phyloP scores from a whole-genome alignment of 2,329 filamentous ascomycete genomes.

The Talaromyces sp. region DNA sequence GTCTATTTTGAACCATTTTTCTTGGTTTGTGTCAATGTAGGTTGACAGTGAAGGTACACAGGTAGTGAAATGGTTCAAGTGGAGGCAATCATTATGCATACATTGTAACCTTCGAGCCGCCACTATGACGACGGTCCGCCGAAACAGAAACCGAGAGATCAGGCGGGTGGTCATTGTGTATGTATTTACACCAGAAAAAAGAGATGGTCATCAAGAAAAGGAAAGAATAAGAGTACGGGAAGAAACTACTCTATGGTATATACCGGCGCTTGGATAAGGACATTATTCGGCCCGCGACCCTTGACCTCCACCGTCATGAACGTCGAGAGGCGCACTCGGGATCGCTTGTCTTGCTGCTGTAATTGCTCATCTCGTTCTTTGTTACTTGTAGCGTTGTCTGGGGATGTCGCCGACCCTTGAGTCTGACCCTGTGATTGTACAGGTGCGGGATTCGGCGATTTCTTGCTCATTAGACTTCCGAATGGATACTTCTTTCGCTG shows the following conservation, averaged over 20 bases:
- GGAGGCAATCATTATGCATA: too few species aligned
- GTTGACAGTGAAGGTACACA: too few species aligned
- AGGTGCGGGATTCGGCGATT: slow-evolving; percentile 19
- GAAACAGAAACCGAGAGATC: background rate
- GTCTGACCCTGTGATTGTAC: background rate
- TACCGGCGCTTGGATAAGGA: slow-evolving; percentile 72
- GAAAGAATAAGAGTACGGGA: background rate
- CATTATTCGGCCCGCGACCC: slow-evolving; percentile 59
- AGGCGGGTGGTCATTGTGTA: background rate
- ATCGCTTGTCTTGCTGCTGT: slow-evolving; percentile 25
- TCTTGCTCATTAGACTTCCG: slow-evolving; percentile 40
- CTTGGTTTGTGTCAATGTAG: too few species aligned
- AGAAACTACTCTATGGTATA: slow-evolving; percentile 41
- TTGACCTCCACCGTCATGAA: slow-evolving; percentile 73
- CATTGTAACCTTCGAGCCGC: too few species aligned
- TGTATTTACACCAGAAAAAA: background rate
- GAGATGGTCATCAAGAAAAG: background rate
- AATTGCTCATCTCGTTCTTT: slow-evolving; percentile 2
- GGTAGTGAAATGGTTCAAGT: too few species aligned
- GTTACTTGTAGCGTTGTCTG: background rate
- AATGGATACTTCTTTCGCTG: slow-evolving; percentile 43
- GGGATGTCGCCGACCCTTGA: background rate
- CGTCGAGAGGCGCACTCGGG: slow-evolving; percentile 68
- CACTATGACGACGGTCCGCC: too few species aligned
- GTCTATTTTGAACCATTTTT: too few species aligned